These are phyloP conservation scores for Fistulifera solaris DNA, from an alignment of 108 stramenopile genomes.

Conservation along the genomic window DNA sequence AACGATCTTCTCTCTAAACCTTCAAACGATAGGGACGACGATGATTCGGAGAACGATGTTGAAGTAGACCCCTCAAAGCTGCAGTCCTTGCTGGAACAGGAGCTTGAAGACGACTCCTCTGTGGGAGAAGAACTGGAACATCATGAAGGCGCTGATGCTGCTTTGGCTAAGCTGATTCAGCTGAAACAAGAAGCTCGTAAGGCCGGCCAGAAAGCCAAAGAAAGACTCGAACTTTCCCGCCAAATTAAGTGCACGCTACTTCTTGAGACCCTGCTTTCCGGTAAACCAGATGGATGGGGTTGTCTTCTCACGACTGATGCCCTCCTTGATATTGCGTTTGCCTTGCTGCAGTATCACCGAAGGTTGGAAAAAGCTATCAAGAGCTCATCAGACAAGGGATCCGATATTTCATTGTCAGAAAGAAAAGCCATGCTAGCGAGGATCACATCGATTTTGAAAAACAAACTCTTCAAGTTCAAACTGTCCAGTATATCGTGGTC, in stretches of 20 bases:
- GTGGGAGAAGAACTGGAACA: slow-evolving; percentile 58
- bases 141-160: slow-evolving; percentile 82
- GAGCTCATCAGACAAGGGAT: slow-evolving; percentile 22
- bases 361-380: slow-evolving; percentile 34
- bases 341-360: slow-evolving; percentile 40
- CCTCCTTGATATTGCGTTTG: slow-evolving; percentile 41
- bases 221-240: slow-evolving; percentile 54
- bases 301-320: slow-evolving; percentile 38
- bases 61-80: slow-evolving; percentile 56
- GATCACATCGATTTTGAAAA: slow-evolving; percentile 43
- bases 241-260: slow-evolving; percentile 65
- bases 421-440: slow-evolving; percentile 48
- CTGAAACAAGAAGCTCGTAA: slow-evolving; percentile 76
- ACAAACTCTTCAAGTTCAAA: slow-evolving; percentile 53
- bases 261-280: slow-evolving; percentile 46
- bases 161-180: slow-evolving; percentile 73
- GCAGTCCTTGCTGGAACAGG: slow-evolving; percentile 63
- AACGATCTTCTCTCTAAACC: neutral
- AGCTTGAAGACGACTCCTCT: slow-evolving; percentile 64
- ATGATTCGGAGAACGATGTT: slow-evolving; percentile 27
- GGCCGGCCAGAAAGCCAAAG: slow-evolving; percentile 58
- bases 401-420: slow-evolving; percentile 31
- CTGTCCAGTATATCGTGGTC: slow-evolving; percentile 20
- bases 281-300: slow-evolving; percentile 34
- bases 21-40: slow-evolving; percentile 7